Base-by-base conservation (phyloP, 345 rosid species). In the Gossypium herbaceum region DNA sequence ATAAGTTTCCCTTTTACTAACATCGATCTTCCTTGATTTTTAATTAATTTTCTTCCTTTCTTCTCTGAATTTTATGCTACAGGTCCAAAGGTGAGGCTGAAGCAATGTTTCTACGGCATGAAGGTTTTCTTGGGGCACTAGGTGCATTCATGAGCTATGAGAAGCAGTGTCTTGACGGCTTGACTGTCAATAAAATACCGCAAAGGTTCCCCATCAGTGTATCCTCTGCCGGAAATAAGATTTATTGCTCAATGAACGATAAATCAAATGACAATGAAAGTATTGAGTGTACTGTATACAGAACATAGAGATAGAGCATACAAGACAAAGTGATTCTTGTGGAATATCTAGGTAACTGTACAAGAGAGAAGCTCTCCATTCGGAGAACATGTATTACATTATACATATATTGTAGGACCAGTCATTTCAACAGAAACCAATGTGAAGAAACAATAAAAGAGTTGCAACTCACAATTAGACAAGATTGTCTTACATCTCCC, bases 81-180 rank as follows among this genome's bases (percentile, higher is more conserved):
- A 90, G 98, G 97, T 92, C 94, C 9, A 94, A 90, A 86, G 97
- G 98, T 3, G 97, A 90, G 72, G 97, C 94, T 4, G 79, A 90
- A 79, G 97, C 98, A 69, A 86, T 92, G 96, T 94, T 90, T 75
- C 78, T 92, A 75, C 73, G 80, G 65, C 97, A 94, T 65, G 97
- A 90, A 86, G 98, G 97, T 47, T 92, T 94, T 86, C 89, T 94
- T 57, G 98, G 98, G 71, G 94, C 91, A 17, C 64, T 90, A 81
- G 97, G 98, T 17, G 95, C 98, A 52, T 87, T 87, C 80, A 75
- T 77, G 43, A 87, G 92, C 81, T 87, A 86, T 68, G 81, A 82
- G 15, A 84, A 80, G 72, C 82, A 57, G 56, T 72, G 75, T 24
- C 34, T n/a, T 15, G 79, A 79, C 72, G 80, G 79, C 52, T 64